A percentile compares a stretch with the other conserved stretches of the same genome.
phyloP scores from a whole-genome alignment of 2,329 filamentous ascomycete species.

The Colletotrichum tropicale region DNA sequence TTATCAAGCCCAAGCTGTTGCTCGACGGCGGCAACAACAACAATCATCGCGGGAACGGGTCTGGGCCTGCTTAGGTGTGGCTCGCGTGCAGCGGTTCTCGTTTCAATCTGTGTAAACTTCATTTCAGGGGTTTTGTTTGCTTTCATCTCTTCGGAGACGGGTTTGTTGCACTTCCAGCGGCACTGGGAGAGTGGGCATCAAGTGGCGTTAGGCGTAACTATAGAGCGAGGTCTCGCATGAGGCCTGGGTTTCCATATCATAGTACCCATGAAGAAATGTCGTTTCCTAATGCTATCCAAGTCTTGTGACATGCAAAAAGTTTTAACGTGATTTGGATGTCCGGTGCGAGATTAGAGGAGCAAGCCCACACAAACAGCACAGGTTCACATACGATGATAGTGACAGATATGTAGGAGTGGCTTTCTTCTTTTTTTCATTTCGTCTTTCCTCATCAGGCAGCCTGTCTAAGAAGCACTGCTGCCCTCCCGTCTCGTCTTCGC shows the following conservation, averaged over 20 bases:
- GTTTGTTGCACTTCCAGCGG: not conserved
- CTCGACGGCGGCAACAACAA: conserved; percentile 67
- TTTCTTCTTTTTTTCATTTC: conserved; percentile 2
- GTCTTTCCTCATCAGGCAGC: not conserved
- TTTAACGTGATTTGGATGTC: not conserved
- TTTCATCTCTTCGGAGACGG: not conserved
- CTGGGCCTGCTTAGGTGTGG: not conserved
- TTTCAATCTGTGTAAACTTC: not conserved
- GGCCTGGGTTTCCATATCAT: not conserved
- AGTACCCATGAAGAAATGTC: not conserved
- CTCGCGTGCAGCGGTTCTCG: not conserved
- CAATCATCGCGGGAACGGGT: conserved; percentile 5
- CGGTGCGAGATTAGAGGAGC: not conserved
- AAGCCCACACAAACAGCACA: not conserved
- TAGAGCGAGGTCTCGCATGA: not conserved
- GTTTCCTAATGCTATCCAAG: not conserved
- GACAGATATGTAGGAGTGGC: not conserved
- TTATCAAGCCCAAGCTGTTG: conserved; percentile 89
- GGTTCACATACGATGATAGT: not conserved
- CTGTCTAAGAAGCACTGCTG: not conserved
- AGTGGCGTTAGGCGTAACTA: conserved; percentile 8
- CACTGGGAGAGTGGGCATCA: conserved; percentile 5
- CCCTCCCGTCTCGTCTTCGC: conserved; percentile 4
- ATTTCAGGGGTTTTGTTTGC: not conserved
- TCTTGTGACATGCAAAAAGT: not conserved